These are phyloP conservation scores for Haematococcus lacustris DNA, from an alignment of 139 green algal species.

Conservation along the genomic window DNA sequence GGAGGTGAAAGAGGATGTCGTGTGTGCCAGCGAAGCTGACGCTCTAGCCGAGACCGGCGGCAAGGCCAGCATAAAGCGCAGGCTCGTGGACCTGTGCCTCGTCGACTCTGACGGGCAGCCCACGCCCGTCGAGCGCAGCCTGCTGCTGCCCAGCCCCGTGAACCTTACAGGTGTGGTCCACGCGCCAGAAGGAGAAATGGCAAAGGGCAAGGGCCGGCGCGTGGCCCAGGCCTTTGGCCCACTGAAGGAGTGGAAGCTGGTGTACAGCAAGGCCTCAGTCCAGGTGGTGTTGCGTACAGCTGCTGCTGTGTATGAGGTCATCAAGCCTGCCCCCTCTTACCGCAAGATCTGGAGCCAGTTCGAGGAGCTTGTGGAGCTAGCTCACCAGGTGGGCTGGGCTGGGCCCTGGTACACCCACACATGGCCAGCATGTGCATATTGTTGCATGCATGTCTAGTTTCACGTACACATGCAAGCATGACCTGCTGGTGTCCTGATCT, in stretches of 20 bases:
- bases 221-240: conserved; percentile 35
- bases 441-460: too few relatives aligned
- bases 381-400: conserved; percentile 18
- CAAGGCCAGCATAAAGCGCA: conserved; percentile 18
- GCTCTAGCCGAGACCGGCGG: conserved; percentile 30
- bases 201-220: too few relatives aligned
- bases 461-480: too few relatives aligned
- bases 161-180: too few relatives aligned
- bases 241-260: conserved; percentile 37
- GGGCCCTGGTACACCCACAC: too few relatives aligned
- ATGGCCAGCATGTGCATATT: too few relatives aligned
- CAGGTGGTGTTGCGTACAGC: conserved; percentile 28
- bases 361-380: conserved; percentile 48
- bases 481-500: too few relatives aligned
- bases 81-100: too few relatives aligned
- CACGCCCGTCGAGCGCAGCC: too few relatives aligned
- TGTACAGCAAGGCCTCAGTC: conserved; percentile 12
- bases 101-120: too few relatives aligned
- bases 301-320: conserved; percentile 27
- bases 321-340: conserved; percentile 33
- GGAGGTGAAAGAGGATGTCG: conserved; percentile 26
- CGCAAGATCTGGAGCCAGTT: conserved; percentile 44
- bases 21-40: conserved; percentile 29
- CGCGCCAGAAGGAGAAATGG: too few relatives aligned
- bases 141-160: too few relatives aligned